A percentile compares a stretch with the other conserved stretches of the same genome.
Evolutionary conservation across 805 yeast species (phyloP).

Genomic region (Tetrapisispora phaffii): DNA sequence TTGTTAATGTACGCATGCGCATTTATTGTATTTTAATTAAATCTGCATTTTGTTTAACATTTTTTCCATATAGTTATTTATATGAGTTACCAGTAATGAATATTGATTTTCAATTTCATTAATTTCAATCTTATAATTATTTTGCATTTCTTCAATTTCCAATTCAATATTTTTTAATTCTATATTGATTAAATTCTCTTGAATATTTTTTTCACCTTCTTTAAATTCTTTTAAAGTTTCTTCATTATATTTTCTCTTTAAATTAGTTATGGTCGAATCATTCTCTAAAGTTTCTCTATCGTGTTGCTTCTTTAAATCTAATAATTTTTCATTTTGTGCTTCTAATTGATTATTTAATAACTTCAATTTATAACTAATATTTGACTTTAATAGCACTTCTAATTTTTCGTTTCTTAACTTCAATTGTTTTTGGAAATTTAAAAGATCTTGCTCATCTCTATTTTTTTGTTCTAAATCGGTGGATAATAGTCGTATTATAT

Average conservation of each 20-base stretch:
- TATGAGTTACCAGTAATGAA: constrained; percentile 44
- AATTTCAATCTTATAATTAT: constrained; percentile 43
- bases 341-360: constrained; percentile 36
- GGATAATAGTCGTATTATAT: constrained; percentile 33
- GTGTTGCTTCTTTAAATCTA: constrained; percentile 39
- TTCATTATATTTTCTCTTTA: constrained; percentile 39
- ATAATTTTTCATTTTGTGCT: constrained; percentile 39
- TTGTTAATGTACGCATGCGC: background rate
- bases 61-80: constrained; percentile 36
- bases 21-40: background rate
- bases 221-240: constrained; percentile 41
- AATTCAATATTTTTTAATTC: constrained; percentile 29
- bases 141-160: constrained; percentile 29
- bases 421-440: constrained; percentile 40
- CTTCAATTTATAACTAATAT: constrained; percentile 34
- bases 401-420: constrained; percentile 34
- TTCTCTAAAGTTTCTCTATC: constrained; percentile 38
- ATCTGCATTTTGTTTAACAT: constrained; percentile 15
- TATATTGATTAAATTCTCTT: constrained; percentile 30
- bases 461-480: constrained; percentile 36
- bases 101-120: constrained; percentile 45
- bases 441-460: constrained; percentile 33
- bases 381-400: constrained; percentile 32
- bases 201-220: constrained; percentile 39
- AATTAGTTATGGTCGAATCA: constrained; percentile 34